Conservation (phyloP, 352 stramenopile genomes). For the Paralagenidium karlingii region DNA sequence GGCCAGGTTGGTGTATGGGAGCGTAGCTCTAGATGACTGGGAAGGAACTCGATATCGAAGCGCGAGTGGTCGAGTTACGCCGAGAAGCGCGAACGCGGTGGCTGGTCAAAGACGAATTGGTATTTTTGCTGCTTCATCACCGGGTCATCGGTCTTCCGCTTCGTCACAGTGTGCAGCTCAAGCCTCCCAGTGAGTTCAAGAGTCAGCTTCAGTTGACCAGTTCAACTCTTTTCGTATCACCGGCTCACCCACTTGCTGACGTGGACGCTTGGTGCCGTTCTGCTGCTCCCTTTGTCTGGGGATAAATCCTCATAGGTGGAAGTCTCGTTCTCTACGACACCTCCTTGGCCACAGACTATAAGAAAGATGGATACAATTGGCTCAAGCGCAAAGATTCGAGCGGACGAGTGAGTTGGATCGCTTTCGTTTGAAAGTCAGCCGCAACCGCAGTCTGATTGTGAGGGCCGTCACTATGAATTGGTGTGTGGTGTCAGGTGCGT, state of each 20-base stretch:
- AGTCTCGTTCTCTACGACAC: constrained; percentile 63
- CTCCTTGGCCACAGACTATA: constrained; percentile 50
- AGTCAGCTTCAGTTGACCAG: neutral
- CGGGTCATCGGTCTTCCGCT: constrained; percentile 25
- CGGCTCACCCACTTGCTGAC: too few relatives aligned
- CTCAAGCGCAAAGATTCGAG: constrained; percentile 79
- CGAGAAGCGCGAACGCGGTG: constrained; percentile 39
- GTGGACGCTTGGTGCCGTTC: neutral
- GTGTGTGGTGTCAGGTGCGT: too few relatives aligned
- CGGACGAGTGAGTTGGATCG: constrained; percentile 43
- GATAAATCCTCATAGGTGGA: constrained; percentile 24
- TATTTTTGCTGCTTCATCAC: constrained; percentile 55
- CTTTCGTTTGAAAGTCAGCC: too few relatives aligned
- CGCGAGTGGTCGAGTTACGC: neutral
- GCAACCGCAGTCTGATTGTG: too few relatives aligned
- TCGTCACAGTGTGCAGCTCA: constrained; percentile 21
- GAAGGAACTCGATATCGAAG: too few relatives aligned
- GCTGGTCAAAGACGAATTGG: constrained; percentile 76
- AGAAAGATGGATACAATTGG: constrained; percentile 79
- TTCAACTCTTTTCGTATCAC: too few relatives aligned
- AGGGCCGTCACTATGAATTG: too few relatives aligned
- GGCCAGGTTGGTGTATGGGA: too few relatives aligned
- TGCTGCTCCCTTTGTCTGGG: neutral
- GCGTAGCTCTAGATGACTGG: too few relatives aligned
- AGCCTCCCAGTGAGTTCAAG: constrained; percentile 38